Conservation (phyloP, 2,329 filamentous ascomycete genomes). For the Fusarium goolgardi region DNA sequence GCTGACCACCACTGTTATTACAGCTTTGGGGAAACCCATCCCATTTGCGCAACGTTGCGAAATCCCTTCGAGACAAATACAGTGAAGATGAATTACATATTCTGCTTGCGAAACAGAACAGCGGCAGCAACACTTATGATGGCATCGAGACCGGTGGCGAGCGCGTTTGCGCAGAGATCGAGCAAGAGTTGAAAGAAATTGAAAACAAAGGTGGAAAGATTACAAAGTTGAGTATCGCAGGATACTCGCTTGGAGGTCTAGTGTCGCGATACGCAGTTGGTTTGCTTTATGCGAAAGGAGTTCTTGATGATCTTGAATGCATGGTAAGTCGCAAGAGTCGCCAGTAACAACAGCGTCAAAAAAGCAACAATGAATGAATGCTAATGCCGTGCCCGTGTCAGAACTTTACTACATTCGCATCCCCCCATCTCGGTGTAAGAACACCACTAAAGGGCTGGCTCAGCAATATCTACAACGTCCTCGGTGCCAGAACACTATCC, state of each 20-base stretch:
- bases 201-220: conserved; percentile 75
- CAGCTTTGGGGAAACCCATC: conserved; percentile 83
- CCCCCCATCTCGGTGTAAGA: conserved; percentile 82
- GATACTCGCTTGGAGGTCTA: conserved; percentile 90
- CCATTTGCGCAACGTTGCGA: conserved; percentile 76
- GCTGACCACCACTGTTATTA: conserved; percentile 38
- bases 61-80: conserved; percentile 70
- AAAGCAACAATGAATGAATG: not conserved
- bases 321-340: conserved; percentile 61
- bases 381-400: conserved; percentile 50
- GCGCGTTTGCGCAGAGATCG: conserved; percentile 74
- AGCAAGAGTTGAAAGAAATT: conserved; percentile 69
- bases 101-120: conserved; percentile 77
- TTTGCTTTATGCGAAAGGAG: conserved; percentile 81
- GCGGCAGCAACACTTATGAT: conserved; percentile 77
- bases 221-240: conserved; percentile 84
- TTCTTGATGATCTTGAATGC: conserved; percentile 82
- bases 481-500: conserved; percentile 84
- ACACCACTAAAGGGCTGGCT: conserved; percentile 74
- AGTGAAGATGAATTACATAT: conserved; percentile 74
- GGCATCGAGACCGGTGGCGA: conserved; percentile 76
- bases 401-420: conserved; percentile 95
- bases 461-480: conserved; percentile 80
- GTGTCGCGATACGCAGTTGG: conserved; percentile 89
- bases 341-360: not conserved